Conservation (phyloP, 306 rosid species). For the Dryas drummondii region DNA sequence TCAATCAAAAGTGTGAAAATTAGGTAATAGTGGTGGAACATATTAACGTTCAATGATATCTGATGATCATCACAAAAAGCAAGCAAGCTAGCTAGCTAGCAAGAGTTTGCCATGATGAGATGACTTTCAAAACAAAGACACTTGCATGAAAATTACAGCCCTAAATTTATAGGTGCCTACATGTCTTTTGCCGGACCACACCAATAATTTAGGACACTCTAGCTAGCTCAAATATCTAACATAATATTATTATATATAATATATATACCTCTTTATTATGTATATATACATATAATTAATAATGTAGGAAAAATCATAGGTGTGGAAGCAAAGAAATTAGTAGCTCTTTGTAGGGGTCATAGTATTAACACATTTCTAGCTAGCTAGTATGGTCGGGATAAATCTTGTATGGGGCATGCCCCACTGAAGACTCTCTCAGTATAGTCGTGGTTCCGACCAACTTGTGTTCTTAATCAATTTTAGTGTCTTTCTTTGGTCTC, state of each 20-base stretch:
- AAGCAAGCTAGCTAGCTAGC: background rate
- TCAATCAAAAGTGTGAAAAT: too few species aligned
- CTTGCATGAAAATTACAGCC: slow-evolving; percentile 22
- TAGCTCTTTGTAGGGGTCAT: slow-evolving; percentile 3
- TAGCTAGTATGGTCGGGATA: background rate
- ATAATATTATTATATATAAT: too few species aligned
- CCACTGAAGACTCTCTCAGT: background rate
- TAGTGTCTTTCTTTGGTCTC: background rate
- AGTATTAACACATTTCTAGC: background rate
- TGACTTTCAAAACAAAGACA: slow-evolving; percentile 26
- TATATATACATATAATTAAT: background rate
- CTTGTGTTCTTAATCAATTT: slow-evolving; percentile 5
- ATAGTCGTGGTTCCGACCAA: background rate
- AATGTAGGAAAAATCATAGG: slow-evolving; percentile 19
- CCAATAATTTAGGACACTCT: slow-evolving; percentile 32
- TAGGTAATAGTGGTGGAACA: too few species aligned
- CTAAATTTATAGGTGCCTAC: background rate
- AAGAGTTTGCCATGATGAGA: background rate
- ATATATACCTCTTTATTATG: too few species aligned
- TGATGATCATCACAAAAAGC: background rate
- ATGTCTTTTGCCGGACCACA: slow-evolving; percentile 39
- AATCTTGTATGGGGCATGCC: too few species aligned
- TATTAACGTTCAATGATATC: background rate
- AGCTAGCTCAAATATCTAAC: slow-evolving; percentile 30
- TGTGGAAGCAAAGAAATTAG: slow-evolving; percentile 12